Percentiles rank a stretch among this genome's conserved stretches.
These are phyloP conservation scores for Colletotrichum eleusines DNA, from an alignment of 2,329 filamentous ascomycete species.

Conservation along the genomic window DNA sequence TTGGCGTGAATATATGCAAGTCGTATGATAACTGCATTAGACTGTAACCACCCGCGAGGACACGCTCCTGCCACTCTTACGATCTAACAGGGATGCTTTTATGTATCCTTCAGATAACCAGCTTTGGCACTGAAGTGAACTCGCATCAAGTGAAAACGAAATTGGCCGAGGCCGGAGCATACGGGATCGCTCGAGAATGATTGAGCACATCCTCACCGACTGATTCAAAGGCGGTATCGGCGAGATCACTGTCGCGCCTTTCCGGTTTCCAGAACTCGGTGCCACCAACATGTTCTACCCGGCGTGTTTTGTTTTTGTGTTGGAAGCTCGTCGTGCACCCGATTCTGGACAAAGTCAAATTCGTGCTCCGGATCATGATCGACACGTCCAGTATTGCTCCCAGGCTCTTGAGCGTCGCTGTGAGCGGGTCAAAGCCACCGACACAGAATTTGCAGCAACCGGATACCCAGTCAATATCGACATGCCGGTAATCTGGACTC, in stretches of 20 bases:
- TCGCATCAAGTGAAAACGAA: not conserved
- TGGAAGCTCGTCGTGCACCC: not conserved
- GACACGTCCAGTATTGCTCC: too few species aligned
- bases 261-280: too few species aligned
- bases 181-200: not conserved
- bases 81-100: not conserved
- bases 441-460: not conserved
- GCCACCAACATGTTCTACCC: not conserved
- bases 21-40: not conserved
- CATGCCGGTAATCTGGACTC: not conserved
- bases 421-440: not conserved
- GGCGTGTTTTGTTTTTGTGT: not conserved
- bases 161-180: not conserved
- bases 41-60: not conserved
- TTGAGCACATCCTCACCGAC: not conserved
- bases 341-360: not conserved
- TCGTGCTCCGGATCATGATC: not conserved
- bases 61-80: not conserved
- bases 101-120: too few species aligned
- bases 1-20: not conserved
- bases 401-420: not conserved
- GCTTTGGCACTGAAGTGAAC: too few species aligned
- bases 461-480: not conserved
- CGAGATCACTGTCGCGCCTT: not conserved
- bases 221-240: not conserved